phyloP scores from a whole-genome alignment of 352 stramenopile species.

The Phytophthora fragariae region DNA sequence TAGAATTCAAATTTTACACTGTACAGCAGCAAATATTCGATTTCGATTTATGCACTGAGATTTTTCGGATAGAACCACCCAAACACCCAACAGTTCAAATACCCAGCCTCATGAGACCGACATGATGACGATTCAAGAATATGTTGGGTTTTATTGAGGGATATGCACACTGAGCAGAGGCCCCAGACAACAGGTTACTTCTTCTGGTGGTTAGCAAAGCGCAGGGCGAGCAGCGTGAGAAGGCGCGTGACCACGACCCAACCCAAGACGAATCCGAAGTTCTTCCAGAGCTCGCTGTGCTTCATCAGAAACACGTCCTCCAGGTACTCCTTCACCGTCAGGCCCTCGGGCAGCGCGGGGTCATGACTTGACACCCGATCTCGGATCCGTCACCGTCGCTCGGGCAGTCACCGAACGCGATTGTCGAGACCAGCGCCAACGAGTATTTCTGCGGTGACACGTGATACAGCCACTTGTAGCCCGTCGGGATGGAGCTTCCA shows the following conservation, averaged over 20 bases:
- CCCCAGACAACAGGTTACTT: background rate
- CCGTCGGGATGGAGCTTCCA: background rate
- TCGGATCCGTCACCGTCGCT: constrained; percentile 4
- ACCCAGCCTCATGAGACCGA: no score
- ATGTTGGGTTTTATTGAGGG: background rate
- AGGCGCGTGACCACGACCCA: background rate
- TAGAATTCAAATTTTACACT: no score
- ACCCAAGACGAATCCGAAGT: background rate
- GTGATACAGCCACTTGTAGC: constrained; percentile 13
- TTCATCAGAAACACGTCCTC: constrained; percentile 15
- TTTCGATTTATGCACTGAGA: no score
- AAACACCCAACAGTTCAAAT: background rate
- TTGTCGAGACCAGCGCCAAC: background rate
- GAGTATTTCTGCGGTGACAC: constrained; percentile 17
- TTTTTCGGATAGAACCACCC: no score
- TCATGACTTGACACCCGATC: constrained; percentile 7
- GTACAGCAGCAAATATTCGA: no score
- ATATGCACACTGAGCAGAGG: background rate
- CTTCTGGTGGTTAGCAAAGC: constrained; percentile 5
- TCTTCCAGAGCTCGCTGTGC: constrained; percentile 31
- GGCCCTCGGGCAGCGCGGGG: background rate
- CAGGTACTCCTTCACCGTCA: constrained; percentile 51
- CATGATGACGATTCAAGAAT: background rate
- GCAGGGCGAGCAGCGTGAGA: background rate
- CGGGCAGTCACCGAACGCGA: constrained; percentile 13